These are phyloP conservation scores for Magnusiomyces sp. DNA, from an alignment of 1,139 yeast species.

Conservation along the genomic window DNA sequence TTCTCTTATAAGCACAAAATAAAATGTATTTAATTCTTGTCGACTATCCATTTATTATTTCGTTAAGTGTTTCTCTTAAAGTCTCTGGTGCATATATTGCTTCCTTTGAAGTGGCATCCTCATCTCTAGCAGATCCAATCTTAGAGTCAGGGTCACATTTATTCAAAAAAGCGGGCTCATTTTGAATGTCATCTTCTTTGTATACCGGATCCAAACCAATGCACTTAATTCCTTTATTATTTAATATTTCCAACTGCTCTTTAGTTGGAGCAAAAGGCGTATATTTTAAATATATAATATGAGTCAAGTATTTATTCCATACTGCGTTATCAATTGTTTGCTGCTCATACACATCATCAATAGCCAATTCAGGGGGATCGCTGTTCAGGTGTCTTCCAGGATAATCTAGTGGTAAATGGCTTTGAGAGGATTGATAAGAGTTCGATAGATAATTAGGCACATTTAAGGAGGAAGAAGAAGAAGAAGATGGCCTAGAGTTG, in stretches of 20 bases:
- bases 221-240: slow-evolving; percentile 10
- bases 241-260: slow-evolving; percentile 2
- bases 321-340: slow-evolving; percentile 5
- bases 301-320: slow-evolving; percentile 13
- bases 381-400: neutral
- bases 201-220: neutral
- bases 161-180: too few relatives aligned
- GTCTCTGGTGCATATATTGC: too few relatives aligned
- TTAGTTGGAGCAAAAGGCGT: slow-evolving; percentile 7
- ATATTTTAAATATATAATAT: slow-evolving; percentile 11
- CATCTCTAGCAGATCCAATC: too few relatives aligned
- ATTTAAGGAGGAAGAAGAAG: neutral
- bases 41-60: too few relatives aligned
- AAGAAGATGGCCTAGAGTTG: neutral
- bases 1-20: too few relatives aligned
- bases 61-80: too few relatives aligned
- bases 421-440: neutral
- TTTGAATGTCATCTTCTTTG: too few relatives aligned
- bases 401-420: neutral
- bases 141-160: too few relatives aligned
- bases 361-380: neutral
- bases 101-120: too few relatives aligned
- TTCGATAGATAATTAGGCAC: neutral
- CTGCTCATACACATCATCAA: slow-evolving; percentile 9
- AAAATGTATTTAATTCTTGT: too few relatives aligned